Base-by-base conservation (phyloP, 2,329 filamentous ascomycete genomes). In the Corinectria fuckeliana region DNA sequence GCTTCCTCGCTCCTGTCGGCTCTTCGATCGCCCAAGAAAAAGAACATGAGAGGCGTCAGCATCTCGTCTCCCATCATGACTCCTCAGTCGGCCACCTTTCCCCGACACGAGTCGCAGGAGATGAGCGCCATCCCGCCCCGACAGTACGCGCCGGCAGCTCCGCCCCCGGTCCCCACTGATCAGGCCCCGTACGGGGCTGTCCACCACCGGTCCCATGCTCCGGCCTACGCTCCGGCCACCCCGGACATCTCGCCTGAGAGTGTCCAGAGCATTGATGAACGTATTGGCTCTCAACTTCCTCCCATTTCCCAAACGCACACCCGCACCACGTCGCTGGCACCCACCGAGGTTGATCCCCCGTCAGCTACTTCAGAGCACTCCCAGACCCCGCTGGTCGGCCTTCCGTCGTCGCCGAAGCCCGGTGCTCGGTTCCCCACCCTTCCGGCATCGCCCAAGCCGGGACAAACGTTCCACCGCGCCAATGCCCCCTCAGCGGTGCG, bases 31-130 rank as follows among this genome's bases (percentile, higher is more conserved):
- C 86, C 87, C 5, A 80, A 78, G 63, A 83, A 81, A 75, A 85
- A 80, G 74, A 74, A 81, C 61, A 73, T 77, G 51, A 82, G 80
- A 69, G 82, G 78, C 18, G 74, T 89, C 63, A 82, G 73, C 70
- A 89, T 89, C 67, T 89, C 87, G 11, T 87, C 86, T 1, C 87
- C 87, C 50, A 86, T 89, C 66, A 83, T 87, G 79, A 89, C 86
- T 8, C 86, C 87, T 13, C 82, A 83, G 76, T 85, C 86, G 2
- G 81, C 78, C 3, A 85, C 82, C 2, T 89, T 88, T 64, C 82
- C 85, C 2, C 78, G 80, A n/a, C 74, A 80, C 13, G 80, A 84
- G 49, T 77, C 76, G 21, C 82, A 85, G 65, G 86, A 88, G 71
- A 81, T 88, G 78, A 83, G 77, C 68, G 64, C 81, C 48, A 85